Evolutionary conservation across 2,329 filamentous ascomycete genomes (phyloP).

Genomic region (Fusarium udum): DNA sequence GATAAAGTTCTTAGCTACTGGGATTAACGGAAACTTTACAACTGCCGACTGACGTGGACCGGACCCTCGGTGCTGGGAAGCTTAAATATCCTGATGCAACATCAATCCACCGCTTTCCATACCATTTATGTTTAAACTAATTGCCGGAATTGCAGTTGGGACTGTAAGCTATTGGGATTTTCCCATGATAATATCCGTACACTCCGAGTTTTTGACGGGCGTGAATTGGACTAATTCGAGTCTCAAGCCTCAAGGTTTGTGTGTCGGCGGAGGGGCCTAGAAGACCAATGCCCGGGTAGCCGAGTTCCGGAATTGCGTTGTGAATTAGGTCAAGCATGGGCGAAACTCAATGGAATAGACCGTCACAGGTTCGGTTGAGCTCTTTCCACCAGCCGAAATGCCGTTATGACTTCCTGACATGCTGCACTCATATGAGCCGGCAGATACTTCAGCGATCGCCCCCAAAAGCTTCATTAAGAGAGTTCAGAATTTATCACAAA

Average conservation of each 20-base stretch:
- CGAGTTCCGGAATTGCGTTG: background rate
- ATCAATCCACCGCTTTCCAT: rapidly evolving
- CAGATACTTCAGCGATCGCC: background rate
- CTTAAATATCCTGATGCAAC: rapidly evolving
- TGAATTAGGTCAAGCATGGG: background rate
- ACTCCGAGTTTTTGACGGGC: background rate
- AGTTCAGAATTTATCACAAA: rapidly evolving
- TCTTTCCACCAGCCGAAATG: background rate
- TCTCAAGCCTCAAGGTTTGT: background rate
- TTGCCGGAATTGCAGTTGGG: background rate
- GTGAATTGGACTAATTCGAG: background rate
- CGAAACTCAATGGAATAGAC: background rate
- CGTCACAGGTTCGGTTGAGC: rapidly evolving
- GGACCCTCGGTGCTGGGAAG: background rate
- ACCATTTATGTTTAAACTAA: rapidly evolving
- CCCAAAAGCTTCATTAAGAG: rapidly evolving
- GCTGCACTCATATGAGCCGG: background rate
- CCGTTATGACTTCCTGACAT: background rate
- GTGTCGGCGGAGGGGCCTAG: rapidly evolving
- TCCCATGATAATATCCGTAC: background rate
- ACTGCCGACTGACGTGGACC: background rate
- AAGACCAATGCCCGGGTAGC: background rate
- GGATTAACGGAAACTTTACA: background rate
- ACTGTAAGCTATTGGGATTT: rapidly evolving
- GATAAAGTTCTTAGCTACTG: background rate